Base-by-base conservation (phyloP, 2,329 filamentous ascomycete genomes). In the Daldinia sp. region DNA sequence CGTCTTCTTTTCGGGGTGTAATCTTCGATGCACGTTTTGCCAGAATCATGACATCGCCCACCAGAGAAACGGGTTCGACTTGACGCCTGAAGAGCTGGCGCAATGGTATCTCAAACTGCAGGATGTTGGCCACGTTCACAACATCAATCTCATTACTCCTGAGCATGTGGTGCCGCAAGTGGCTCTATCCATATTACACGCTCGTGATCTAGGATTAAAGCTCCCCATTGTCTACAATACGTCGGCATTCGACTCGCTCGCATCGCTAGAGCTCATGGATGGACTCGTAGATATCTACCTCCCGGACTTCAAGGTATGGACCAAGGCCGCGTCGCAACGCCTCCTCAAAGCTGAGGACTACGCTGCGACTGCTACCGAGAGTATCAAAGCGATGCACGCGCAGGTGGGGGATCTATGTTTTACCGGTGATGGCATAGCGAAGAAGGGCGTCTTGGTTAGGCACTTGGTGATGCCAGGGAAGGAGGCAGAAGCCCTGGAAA, bases 271-370 rank as follows among this genome's bases (percentile, higher is more conserved):
- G 61, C 80, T 95, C 7, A 83, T 96, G 70, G 88, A 95, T 69
- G 92, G 92, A 0, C 79, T 96, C 25, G 87, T 95, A 0, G 92
- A 95, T 74, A 93, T 96, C 43, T 96, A 95, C 73, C 80, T 96
- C n/a, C 90, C 92, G 0, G 92, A 96, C 73, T 95, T 95, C 81
- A 95, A 96, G 75, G 87, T 94, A 8, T 95, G 91, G 91, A 85
- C 85, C 25, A 76, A 82, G 1, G 79, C 76, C 19, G 89, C 90
- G 0, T 90, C 90, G 17, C 89, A 85, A 70, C 82, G 91, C 9
- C 78, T 95, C 27, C 82, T 95, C 32, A 96, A 96, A 74, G 90
- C 90, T 3, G 89, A 92, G 48, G 85, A 92, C 73, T 95, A 94
- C 74, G 85, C 89, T 1, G 79, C 83, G 8, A 86, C 87, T 0